These are phyloP conservation scores for Gamarada debralockiae DNA, from an alignment of 495 filamentous ascomycete genomes.

Conservation along the genomic window DNA sequence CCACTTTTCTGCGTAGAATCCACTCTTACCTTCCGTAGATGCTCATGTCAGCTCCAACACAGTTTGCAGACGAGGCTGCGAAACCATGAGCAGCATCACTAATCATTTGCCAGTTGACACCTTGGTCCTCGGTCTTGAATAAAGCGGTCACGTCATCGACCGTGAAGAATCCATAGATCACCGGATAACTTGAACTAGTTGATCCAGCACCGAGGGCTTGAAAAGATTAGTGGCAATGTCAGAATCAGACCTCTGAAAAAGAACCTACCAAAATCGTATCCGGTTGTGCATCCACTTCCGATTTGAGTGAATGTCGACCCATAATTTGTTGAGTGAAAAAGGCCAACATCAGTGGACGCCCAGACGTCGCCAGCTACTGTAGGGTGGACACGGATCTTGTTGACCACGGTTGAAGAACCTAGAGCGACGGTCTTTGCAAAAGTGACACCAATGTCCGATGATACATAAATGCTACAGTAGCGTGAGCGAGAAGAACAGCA, in stretches of 20 bases:
- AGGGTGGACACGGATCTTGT: slow-evolving; percentile 46
- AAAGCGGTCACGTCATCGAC: slow-evolving; percentile 22
- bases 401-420: slow-evolving; percentile 32
- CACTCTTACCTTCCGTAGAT: slow-evolving; percentile 24
- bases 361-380: slow-evolving; percentile 46
- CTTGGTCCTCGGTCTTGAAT: slow-evolving; percentile 46
- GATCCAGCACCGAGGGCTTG: slow-evolving; percentile 8
- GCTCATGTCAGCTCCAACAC: slow-evolving; percentile 44
- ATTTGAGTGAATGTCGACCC: slow-evolving; percentile 41
- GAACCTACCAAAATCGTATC: slow-evolving; percentile 3
- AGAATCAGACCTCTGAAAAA: not conserved
- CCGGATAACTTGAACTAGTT: slow-evolving; percentile 3
- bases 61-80: slow-evolving; percentile 40
- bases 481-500: not conserved
- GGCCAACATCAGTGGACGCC: slow-evolving; percentile 45
- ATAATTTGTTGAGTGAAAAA: slow-evolving; percentile 48
- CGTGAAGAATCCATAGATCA: slow-evolving; percentile 14
- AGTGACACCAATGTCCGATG: slow-evolving; percentile 33
- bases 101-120: slow-evolving; percentile 48
- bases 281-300: not conserved
- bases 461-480: slow-evolving; percentile 15
- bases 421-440: slow-evolving; percentile 36
- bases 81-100: slow-evolving; percentile 48
- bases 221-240: not conserved
- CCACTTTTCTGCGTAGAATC: not conserved